phyloP scores from a whole-genome alignment of 108 stramenopile genomes.

The Schizochytrium sp. region DNA sequence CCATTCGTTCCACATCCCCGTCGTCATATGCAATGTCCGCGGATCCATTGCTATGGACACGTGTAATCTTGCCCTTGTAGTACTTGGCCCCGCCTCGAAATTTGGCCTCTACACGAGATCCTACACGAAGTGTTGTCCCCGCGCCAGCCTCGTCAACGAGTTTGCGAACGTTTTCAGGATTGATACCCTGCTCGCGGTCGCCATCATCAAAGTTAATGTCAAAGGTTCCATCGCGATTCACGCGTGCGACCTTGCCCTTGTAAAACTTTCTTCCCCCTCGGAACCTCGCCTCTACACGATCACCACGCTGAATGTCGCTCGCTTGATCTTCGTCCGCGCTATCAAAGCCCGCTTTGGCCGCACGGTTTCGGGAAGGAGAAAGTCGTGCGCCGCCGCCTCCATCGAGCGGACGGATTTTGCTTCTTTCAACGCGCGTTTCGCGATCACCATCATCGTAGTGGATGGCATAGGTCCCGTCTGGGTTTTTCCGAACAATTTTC shows the following conservation, averaged over 20 bases:
- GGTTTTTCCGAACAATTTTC: not conserved
- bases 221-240: constrained; percentile 42
- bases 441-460: constrained; percentile 29
- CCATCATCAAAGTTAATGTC: constrained; percentile 31
- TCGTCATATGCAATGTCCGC: constrained; percentile 38
- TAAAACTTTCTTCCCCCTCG: constrained; percentile 28
- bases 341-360: not conserved
- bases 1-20: constrained; percentile 7
- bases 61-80: constrained; percentile 6
- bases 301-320: not conserved
- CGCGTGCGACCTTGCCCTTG: constrained; percentile 33
- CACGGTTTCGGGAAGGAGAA: not conserved
- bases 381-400: not conserved
- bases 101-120: not conserved
- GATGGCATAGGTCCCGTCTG: constrained; percentile 20
- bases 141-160: not conserved
- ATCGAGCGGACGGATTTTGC: not conserved
- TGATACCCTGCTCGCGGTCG: not conserved
- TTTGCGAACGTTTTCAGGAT: not conserved
- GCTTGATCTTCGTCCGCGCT: not conserved
- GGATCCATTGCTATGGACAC: constrained; percentile 31
- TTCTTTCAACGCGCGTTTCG: constrained; percentile 18
- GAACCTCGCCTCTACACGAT: not conserved
- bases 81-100: not conserved
- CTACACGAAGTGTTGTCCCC: not conserved